These are phyloP conservation scores for Quercus dentata DNA, from an alignment of 306 rosid genomes.

Conservation along the genomic window DNA sequence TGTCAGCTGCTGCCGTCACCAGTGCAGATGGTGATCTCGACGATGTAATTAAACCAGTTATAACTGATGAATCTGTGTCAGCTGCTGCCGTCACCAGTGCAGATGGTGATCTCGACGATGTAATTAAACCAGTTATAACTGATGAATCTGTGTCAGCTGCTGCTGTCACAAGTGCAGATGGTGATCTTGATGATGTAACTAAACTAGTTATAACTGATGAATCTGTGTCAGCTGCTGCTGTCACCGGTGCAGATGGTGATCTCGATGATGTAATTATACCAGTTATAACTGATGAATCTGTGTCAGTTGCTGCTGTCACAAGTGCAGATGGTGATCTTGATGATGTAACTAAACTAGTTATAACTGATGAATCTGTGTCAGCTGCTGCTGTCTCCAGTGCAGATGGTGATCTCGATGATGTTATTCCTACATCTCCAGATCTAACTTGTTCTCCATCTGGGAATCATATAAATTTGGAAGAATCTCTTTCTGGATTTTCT, in stretches of 20 bases:
- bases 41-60: slow-evolving; percentile 19
- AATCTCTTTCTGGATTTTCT: slow-evolving; percentile 27
- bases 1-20: slow-evolving; percentile 12
- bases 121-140: slow-evolving; percentile 24
- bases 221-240: slow-evolving; percentile 7
- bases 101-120: slow-evolving; percentile 22
- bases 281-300: no score
- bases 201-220: slow-evolving; percentile 30
- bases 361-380: slow-evolving; percentile 29
- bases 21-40: slow-evolving; percentile 23
- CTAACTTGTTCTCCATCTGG: slow-evolving; percentile 33
- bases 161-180: slow-evolving; percentile 6
- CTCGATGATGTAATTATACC: no score
- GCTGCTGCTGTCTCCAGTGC: slow-evolving; percentile 13
- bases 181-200: slow-evolving; percentile 20
- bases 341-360: slow-evolving; percentile 21
- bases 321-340: slow-evolving; percentile 23
- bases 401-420: slow-evolving; percentile 22
- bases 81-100: slow-evolving; percentile 2
- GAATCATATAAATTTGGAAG: slow-evolving; percentile 24
- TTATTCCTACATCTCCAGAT: slow-evolving; percentile 29
- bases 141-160: slow-evolving; percentile 23
- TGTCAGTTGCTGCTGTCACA: not conserved
- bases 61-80: slow-evolving; percentile 30
- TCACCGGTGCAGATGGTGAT: no score